Evolutionary conservation across 139 green algal genomes (phyloP).

Genomic region (Chlorella sorokiniana): DNA sequence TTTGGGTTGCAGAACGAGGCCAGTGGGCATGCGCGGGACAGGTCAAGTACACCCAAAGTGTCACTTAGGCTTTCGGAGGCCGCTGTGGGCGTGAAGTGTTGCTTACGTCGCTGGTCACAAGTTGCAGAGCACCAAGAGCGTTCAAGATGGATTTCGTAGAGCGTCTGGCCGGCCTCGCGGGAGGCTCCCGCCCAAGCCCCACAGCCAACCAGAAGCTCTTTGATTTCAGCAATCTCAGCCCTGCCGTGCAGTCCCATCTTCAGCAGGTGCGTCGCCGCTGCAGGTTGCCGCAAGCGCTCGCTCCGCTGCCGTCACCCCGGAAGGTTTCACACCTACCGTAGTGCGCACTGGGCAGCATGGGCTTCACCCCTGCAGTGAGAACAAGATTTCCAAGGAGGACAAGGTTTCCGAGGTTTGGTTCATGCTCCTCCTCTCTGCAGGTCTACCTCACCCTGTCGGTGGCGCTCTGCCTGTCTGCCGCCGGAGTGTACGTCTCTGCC

Average conservation of each 20-base stretch:
- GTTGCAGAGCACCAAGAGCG: no score
- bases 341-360: no score
- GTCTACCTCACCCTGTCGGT: slow-evolving; percentile 70
- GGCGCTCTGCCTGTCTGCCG: slow-evolving; percentile 33
- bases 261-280: slow-evolving; percentile 32
- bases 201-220: not conserved
- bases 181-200: not conserved
- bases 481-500: not conserved
- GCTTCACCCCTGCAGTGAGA: no score
- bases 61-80: no score
- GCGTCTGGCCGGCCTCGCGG: not conserved
- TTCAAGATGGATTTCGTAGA: slow-evolving; percentile 34
- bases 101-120: not conserved
- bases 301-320: no score
- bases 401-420: not conserved
- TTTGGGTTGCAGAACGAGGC: no score
- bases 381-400: no score
- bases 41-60: no score
- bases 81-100: no score
- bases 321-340: no score
- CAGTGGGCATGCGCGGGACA: no score
- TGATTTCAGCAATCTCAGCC: slow-evolving; percentile 19
- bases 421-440: slow-evolving; percentile 1
- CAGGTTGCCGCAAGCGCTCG: not conserved
- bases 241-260: slow-evolving; percentile 57